Evolutionary conservation across 2,329 filamentous ascomycete genomes (phyloP).

Genomic region (Aspergillus pseudoglaucus): DNA sequence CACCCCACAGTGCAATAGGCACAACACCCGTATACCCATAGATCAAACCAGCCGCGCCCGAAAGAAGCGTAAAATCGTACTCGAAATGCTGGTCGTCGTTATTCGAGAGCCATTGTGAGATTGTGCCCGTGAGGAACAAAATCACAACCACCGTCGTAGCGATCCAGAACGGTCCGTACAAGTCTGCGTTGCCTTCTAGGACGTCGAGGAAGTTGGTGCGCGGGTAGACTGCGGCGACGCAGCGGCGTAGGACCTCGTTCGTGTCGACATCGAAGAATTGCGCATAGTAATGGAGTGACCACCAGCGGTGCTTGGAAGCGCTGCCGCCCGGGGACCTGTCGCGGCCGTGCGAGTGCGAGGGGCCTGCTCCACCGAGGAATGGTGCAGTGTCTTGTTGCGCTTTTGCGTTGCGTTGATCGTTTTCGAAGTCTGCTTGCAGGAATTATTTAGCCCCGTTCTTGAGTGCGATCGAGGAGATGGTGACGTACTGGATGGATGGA

Average conservation of each 20-base stretch:
- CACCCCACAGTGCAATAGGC: constrained; percentile 76
- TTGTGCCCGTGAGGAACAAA: constrained; percentile 88
- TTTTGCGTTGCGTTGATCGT: constrained; percentile 47
- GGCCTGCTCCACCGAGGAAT: constrained; percentile 38
- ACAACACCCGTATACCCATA: constrained; percentile 93
- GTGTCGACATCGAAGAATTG: constrained; percentile 99
- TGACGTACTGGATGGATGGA: constrained; percentile 73
- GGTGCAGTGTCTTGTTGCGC: constrained; percentile 44
- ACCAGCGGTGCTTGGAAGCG: constrained; percentile 78
- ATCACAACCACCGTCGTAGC: constrained; percentile 96
- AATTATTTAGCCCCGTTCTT: neutral
- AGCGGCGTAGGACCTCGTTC: constrained; percentile 76
- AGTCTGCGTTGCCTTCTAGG: constrained; percentile 89
- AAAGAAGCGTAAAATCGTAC: constrained; percentile 86
- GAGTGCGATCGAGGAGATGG: neutral
- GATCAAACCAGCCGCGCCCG: constrained; percentile 81
- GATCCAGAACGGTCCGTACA: constrained; percentile 98
- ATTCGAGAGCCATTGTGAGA: constrained; percentile 77
- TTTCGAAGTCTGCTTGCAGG: constrained; percentile 58
- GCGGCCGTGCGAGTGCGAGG: constrained; percentile 30
- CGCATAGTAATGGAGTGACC: constrained; percentile 87
- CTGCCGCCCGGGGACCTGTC: constrained; percentile 35
- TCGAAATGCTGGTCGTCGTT: constrained; percentile 65
- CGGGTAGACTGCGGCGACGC: constrained; percentile 81
- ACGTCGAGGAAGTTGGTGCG: constrained; percentile 94